Base-by-base conservation (phyloP, 495 filamentous ascomycete genomes). In the Lindgomyces ingoldianus region DNA sequence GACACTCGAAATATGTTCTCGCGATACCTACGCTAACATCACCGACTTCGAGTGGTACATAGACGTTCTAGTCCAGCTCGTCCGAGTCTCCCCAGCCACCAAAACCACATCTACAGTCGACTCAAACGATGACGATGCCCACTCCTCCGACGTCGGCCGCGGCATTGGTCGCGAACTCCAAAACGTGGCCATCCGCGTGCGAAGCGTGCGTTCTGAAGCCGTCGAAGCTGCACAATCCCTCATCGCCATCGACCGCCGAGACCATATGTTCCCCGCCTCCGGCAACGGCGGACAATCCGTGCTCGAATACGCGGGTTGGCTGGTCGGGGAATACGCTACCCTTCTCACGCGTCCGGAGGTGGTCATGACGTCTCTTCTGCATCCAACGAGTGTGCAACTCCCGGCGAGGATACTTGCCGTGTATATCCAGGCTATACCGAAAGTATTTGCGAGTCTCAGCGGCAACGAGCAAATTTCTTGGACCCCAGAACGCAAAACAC, bases 41-140 rank as follows among this genome's bases (percentile, higher is more conserved):
- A 77, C 77, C 47, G 94, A 98, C 72, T 98, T 98, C 73, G 94
- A 96, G 64, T 98, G 94, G 94, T 98, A 98, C 77, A 85, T 98
- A 51, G 86, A 89, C 60, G 82, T 93, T 39, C 77, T 98, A 10
- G 84, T 91, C 4, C 89, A 93, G 69, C 80, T 98, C 2, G 83
- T 96, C 29, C 83, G 85, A 46, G 84, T 89, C 81, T 91, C 30
- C 79, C 86, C 54, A 62, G 68, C 77, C 12, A 65, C 65, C 6
- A 63, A 58, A 33, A 21, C 68, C 0, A 52, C 62, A 19, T 65
- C 48, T 12, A 44, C 21, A 46, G 36, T 29, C 26, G 70, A 59
- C 49, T 51, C 60, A 46, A 50, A 30, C 56, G 65, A 62, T 62
- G 41, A 58, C 27, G 51, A 21, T 51, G 69, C 72, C 30, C 27